phyloP scores from a whole-genome alignment of 352 stramenopile genomes.

The Phytophthora constricta region DNA sequence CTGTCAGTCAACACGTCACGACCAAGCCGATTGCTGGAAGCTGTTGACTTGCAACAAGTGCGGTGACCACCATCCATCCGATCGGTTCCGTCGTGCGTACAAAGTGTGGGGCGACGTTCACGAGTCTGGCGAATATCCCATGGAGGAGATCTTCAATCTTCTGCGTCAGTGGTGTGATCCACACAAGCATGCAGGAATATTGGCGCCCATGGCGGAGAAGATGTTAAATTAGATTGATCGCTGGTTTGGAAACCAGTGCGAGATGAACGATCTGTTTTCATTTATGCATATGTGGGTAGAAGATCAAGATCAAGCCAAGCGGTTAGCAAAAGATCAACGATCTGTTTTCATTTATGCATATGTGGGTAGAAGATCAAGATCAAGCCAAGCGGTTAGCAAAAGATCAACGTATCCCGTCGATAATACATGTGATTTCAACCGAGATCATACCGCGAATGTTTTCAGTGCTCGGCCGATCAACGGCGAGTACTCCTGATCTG shows the following conservation, averaged over 20 bases:
- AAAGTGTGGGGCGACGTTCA: constrained; percentile 10
- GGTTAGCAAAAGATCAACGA: too few species aligned
- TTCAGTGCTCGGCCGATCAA: neutral
- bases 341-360: constrained; percentile 21
- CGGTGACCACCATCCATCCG: constrained; percentile 7
- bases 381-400: neutral
- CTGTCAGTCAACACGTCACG: constrained; percentile 11
- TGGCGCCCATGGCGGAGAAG: constrained; percentile 4
- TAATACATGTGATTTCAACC: constrained; percentile 1
- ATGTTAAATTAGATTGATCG: constrained; percentile 31
- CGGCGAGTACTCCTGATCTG: neutral
- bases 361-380: neutral
- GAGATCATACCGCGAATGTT: constrained; percentile 2
- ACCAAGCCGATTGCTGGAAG: constrained; percentile 12
- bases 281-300: too few species aligned
- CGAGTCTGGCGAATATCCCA: constrained; percentile 6
- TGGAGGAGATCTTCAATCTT: constrained; percentile 17
- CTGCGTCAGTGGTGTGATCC: constrained; percentile 16
- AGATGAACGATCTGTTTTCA: constrained; percentile 21
- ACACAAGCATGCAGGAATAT: constrained; percentile 9
- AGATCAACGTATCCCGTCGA: neutral
- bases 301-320: too few species aligned
- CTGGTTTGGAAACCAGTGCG: constrained; percentile 22
- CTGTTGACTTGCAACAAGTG: constrained; percentile 21
- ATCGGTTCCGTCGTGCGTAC: constrained; percentile 14